Conservation (phyloP, 2,329 filamentous ascomycete species). For the Dryadomyces quercus-mongolicae region DNA sequence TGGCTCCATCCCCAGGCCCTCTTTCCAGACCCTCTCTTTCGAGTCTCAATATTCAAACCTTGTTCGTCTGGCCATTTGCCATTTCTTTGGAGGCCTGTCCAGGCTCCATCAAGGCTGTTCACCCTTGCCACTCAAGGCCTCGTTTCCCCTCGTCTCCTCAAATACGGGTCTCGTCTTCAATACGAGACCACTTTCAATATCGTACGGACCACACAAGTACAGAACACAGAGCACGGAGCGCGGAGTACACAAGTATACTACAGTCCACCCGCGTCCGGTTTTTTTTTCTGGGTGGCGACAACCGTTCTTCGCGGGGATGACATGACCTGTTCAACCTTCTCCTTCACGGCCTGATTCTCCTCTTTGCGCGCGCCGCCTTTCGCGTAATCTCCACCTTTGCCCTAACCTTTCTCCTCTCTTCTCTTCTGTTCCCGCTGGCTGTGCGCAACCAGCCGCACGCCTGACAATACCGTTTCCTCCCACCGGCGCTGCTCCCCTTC, state of each 20-base stretch:
- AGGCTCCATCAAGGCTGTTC: too few species aligned
- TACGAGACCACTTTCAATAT: background rate
- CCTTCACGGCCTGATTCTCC: background rate
- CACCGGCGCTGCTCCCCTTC: constrained; percentile 3
- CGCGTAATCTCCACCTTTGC: background rate
- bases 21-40: too few species aligned
- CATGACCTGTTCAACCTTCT: background rate
- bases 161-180: background rate
- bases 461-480: background rate
- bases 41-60: background rate
- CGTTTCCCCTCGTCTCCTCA: background rate
- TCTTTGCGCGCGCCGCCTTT: background rate
- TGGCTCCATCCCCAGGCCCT: too few species aligned
- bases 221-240: too few species aligned
- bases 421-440: constrained; percentile 1
- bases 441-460: background rate
- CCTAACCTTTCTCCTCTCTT: background rate
- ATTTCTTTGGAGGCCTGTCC: background rate
- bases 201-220: too few species aligned
- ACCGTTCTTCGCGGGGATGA: background rate
- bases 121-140: background rate
- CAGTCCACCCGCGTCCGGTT: background rate
- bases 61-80: too few species aligned
- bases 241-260: too few species aligned
- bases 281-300: background rate